Evolutionary conservation across 225 moss, liverwort and hornwort genomes (phyloP).

Genomic region (Pseudoscleropodium purum): DNA sequence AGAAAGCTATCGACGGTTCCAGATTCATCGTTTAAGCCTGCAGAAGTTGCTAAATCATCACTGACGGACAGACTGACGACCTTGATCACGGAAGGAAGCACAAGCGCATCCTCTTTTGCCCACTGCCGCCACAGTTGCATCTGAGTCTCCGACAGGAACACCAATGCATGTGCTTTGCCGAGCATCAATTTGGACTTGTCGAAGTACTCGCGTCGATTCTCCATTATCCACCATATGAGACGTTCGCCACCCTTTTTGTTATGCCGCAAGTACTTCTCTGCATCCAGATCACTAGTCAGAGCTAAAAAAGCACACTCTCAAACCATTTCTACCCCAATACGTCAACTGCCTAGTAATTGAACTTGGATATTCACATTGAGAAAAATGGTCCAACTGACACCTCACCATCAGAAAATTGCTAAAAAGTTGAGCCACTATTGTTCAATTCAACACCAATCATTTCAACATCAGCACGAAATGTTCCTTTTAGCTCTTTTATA

Average conservation of each 20-base stretch:
- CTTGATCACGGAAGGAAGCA: slow-evolving; percentile 28
- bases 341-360: neutral
- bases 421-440: neutral
- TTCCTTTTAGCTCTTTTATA: neutral
- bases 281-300: slow-evolving; percentile 7
- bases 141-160: slow-evolving; percentile 55
- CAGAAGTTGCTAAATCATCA: slow-evolving; percentile 41
- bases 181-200: slow-evolving; percentile 46
- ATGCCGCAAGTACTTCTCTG: slow-evolving; percentile 47
- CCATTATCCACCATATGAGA: slow-evolving; percentile 80
- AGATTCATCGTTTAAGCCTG: slow-evolving; percentile 29
- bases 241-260: slow-evolving; percentile 39
- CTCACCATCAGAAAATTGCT: neutral
- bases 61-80: slow-evolving; percentile 48
- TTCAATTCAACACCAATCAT: neutral
- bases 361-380: neutral
- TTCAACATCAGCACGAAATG: neutral
- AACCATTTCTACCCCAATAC: neutral
- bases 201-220: slow-evolving; percentile 77
- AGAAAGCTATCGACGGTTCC: neutral
- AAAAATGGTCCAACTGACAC: neutral
- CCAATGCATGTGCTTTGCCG: slow-evolving; percentile 32
- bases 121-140: slow-evolving; percentile 57
- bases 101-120: slow-evolving; percentile 33
- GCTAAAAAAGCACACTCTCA: neutral